Percentiles rank a stretch among this genome's conserved stretches.
Evolutionary conservation across 768 basidiomycete genomes (phyloP).

Genomic region (Phanerochaete carnosa): DNA sequence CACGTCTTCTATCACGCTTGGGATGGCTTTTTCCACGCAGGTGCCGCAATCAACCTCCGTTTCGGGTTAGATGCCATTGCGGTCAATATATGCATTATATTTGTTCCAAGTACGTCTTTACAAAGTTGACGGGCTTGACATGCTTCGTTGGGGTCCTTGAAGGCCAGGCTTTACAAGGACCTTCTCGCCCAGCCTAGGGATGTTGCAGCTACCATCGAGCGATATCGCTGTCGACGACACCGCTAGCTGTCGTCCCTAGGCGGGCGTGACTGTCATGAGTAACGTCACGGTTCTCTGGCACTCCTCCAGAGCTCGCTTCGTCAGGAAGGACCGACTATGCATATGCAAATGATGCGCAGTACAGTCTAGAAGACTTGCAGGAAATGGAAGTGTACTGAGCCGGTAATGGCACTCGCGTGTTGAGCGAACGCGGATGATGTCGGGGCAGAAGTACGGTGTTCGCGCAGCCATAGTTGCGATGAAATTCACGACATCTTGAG

Average conservation of each 20-base stretch:
- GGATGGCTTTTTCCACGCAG: background rate
- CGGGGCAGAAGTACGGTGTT: too few relatives aligned
- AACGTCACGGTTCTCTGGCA: background rate
- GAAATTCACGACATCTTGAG: too few relatives aligned
- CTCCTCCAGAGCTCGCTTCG: background rate
- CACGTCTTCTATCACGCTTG: background rate
- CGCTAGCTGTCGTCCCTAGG: background rate
- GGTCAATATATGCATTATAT: background rate
- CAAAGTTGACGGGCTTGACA: background rate
- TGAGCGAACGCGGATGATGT: background rate
- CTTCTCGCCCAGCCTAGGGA: background rate
- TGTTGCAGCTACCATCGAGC: background rate
- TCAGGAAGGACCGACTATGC: background rate
- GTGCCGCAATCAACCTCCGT: background rate
- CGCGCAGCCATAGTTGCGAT: too few relatives aligned
- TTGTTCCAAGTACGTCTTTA: too few relatives aligned
- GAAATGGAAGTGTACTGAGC: background rate
- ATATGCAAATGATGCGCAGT: too few relatives aligned
- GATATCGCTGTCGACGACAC: background rate
- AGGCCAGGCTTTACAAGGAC: background rate
- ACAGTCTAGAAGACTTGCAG: background rate
- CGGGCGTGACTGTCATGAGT: background rate
- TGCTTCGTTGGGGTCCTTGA: background rate
- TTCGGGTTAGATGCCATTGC: background rate
- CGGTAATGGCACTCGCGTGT: too few relatives aligned